A percentile compares a stretch with the other conserved stretches of the same genome.
These are phyloP conservation scores for Arxiozyma slooffiae DNA, from an alignment of 1,139 yeast species.

Conservation along the genomic window DNA sequence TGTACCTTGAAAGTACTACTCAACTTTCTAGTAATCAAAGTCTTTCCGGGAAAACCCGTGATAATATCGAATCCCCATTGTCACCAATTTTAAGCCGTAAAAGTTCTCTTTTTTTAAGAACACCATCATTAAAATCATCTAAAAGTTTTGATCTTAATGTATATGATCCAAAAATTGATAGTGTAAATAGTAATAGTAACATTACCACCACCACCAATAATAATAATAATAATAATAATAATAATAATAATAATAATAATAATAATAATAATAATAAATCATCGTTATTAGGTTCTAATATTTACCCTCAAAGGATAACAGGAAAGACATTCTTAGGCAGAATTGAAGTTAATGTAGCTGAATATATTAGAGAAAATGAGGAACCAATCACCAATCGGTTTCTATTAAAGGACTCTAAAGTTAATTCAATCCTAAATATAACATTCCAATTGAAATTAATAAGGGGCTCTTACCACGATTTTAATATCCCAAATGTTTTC, in stretches of 20 bases:
- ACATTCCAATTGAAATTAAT: conserved; percentile 39
- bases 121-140: conserved; percentile 5
- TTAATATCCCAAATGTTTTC: conserved; percentile 13
- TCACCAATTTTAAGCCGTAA: no score
- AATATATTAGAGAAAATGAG: conserved; percentile 51
- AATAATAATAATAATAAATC: no score
- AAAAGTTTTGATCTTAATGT: conserved; percentile 1
- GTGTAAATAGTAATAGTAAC: no score
- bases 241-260: no score
- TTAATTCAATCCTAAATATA: conserved; percentile 63
- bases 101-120: not conserved
- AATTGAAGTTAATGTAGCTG: conserved; percentile 59
- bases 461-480: conserved; percentile 35
- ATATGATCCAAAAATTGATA: not conserved
- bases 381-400: conserved; percentile 47
- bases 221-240: no score
- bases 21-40: not conserved
- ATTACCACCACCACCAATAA: no score
- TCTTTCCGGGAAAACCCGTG: not conserved
- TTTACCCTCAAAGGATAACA: conserved; percentile 22
- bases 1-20: conserved; percentile 28
- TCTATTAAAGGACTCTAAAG: conserved; percentile 64
- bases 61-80: no score
- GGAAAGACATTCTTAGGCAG: conserved; percentile 48
- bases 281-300: conserved; percentile 3